phyloP scores from a whole-genome alignment of 129 eudicot species.

The Helianthus annuus region HanXRQr2.0-SUNRISE NC_035437.2:135543198-135543697 shows the following conservation, averaged over 20 bases:
- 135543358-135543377: neutral
- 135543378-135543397: too few species aligned
- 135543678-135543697: neutral
- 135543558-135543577: neutral
- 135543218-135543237: neutral
- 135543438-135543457: neutral
- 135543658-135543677: neutral
- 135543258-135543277: neutral
- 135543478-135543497: neutral
- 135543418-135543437: neutral
- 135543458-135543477: neutral
- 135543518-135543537: too few species aligned
- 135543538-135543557: neutral
- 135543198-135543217: neutral
- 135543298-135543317: neutral
- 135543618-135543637: neutral
- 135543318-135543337: constrained; percentile 1
- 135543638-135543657: too few species aligned
- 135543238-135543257: neutral
- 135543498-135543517: neutral
- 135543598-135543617: too few species aligned
- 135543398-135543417: too few species aligned
- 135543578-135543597: neutral
- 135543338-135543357: neutral
- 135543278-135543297: too few species aligned